Conservation (phyloP, 2,329 filamentous ascomycete genomes). For the Ceratocystiopsis brevicomis region DNA sequence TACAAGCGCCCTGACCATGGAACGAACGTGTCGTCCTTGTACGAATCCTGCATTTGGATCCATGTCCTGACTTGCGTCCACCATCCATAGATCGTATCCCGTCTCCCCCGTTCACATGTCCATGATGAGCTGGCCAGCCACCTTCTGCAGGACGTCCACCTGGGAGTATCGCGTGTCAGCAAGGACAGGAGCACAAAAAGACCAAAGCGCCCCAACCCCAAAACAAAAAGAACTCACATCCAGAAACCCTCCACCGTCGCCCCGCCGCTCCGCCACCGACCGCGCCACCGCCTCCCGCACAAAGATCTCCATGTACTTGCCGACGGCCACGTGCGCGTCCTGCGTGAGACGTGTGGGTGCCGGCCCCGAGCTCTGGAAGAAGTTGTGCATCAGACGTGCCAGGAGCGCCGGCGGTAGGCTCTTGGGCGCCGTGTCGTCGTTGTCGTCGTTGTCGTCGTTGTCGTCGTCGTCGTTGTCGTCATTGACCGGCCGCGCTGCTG, state of each 20-base stretch:
- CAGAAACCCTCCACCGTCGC: constrained; percentile 43
- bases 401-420: constrained; percentile 57
- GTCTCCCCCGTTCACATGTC: constrained; percentile 43
- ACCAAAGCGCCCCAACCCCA: background rate
- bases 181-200: background rate
- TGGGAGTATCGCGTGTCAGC: constrained; percentile 15
- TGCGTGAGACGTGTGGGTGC: constrained; percentile 46
- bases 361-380: constrained; percentile 38
- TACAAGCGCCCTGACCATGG: no score
- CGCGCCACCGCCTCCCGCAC: constrained; percentile 74
- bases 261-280: constrained; percentile 42
- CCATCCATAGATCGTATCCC: no score
- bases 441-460: background rate
- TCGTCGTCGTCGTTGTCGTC: background rate
- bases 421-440: constrained; percentile 13
- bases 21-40: no score
- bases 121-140: constrained; percentile 66
- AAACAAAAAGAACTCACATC: constrained; percentile 35
- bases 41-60: no score
- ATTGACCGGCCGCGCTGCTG: background rate
- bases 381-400: constrained; percentile 57
- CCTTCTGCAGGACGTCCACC: constrained; percentile 78
- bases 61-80: no score
- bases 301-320: constrained; percentile 81
- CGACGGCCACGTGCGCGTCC: constrained; percentile 58